A percentile compares a stretch with the other conserved stretches of the same genome.
These are phyloP conservation scores for Penicillium longicatenatum DNA, from an alignment of 495 filamentous ascomycete genomes.

Conservation along the genomic window DNA sequence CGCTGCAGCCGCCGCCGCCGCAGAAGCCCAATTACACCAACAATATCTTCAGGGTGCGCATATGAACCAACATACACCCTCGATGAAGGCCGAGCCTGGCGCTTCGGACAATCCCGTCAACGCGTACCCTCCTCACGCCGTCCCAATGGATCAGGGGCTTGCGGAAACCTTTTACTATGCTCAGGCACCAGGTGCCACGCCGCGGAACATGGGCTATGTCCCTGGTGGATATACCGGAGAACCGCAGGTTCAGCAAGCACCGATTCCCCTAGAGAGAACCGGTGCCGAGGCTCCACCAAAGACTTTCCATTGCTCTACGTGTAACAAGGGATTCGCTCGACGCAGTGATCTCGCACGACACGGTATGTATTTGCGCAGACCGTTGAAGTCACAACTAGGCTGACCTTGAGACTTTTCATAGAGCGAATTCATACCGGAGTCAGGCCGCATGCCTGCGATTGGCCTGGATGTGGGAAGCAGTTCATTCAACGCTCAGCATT, in stretches of 20 bases:
- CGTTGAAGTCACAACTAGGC: background rate
- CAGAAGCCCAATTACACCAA: constrained; percentile 53
- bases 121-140: constrained; percentile 57
- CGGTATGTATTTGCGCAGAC: constrained; percentile 58
- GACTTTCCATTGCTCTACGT: constrained; percentile 88
- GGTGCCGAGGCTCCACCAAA: constrained; percentile 62
- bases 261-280: constrained; percentile 43
- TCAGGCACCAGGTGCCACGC: constrained; percentile 47
- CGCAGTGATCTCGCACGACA: constrained; percentile 94
- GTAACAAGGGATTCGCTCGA: constrained; percentile 89
- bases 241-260: constrained; percentile 36
- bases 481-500: constrained; percentile 98
- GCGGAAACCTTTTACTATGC: constrained; percentile 32
- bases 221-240: constrained; percentile 40
- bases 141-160: constrained; percentile 43
- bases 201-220: constrained; percentile 55
- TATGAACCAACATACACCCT: constrained; percentile 46
- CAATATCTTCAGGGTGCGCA: constrained; percentile 55
- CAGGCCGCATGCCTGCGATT: constrained; percentile 90
- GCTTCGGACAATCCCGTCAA: constrained; percentile 64
- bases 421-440: constrained; percentile 95
- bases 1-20: constrained; percentile 47
- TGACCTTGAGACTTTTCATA: constrained; percentile 45
- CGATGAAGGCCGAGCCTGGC: constrained; percentile 66
- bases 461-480: constrained; percentile 86